These are phyloP conservation scores for Russula dissimulans DNA, from an alignment of 768 basidiomycete genomes.

Conservation along the genomic window DNA sequence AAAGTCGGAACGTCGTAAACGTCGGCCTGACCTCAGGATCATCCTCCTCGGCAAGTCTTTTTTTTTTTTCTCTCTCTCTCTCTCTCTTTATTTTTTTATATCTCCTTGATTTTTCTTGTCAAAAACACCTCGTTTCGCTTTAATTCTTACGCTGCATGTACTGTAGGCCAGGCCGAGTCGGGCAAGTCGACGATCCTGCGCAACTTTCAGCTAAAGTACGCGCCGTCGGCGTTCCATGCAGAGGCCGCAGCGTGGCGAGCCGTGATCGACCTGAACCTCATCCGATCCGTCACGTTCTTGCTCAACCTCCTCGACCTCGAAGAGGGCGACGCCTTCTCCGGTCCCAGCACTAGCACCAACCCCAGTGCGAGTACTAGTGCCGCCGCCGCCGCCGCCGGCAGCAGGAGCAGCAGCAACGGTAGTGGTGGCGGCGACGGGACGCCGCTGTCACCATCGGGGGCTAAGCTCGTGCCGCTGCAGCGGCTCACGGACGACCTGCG, in stretches of 20 bases:
- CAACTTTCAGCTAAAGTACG: conserved; percentile 54
- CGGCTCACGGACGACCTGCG: conserved; percentile 29
- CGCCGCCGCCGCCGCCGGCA: no score
- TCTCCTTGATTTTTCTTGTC: not conserved
- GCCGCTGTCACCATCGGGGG: conserved; percentile 1
- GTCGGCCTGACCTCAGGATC: conserved; percentile 36
- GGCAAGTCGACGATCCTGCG: conserved; percentile 62
- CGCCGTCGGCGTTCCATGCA: conserved; percentile 47
- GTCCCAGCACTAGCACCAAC: not conserved
- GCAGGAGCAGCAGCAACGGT: not conserved
- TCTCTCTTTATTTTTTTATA: no score
- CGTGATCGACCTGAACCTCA: conserved; percentile 59
- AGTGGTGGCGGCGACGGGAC: conserved; percentile 1
- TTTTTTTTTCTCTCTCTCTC: not conserved
- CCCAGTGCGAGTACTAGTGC: not conserved
- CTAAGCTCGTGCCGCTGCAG: conserved; percentile 13
- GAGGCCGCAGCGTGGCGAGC: conserved; percentile 55
- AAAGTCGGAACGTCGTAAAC: conserved; percentile 34
- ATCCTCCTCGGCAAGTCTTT: conserved; percentile 44
- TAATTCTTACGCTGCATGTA: not conserved
- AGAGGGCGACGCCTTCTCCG: not conserved
- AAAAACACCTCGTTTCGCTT: no score
- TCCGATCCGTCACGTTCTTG: conserved; percentile 42
- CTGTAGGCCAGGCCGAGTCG: conserved; percentile 53
- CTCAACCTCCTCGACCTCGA: conserved; percentile 34